phyloP scores from a whole-genome alignment of 78 protist genomes.

The Cyanophora paradoxa region DNA sequence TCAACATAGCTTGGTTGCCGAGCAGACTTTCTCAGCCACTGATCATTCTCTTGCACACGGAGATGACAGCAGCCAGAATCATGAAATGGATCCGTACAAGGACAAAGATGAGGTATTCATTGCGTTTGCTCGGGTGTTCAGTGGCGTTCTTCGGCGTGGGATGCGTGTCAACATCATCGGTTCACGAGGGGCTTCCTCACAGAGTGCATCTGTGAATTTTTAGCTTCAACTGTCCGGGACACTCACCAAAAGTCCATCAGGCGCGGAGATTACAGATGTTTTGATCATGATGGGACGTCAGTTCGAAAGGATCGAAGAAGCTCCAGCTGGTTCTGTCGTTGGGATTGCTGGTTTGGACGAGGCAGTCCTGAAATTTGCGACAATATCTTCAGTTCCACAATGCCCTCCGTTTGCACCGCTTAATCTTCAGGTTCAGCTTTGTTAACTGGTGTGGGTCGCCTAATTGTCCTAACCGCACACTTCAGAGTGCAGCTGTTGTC shows the following conservation, averaged over 20 bases:
- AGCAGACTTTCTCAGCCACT: background rate
- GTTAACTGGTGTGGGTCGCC: no score
- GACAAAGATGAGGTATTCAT: conserved; percentile 49
- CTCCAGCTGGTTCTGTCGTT: conserved; percentile 77
- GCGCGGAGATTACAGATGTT: conserved; percentile 16
- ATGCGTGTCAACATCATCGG: background rate
- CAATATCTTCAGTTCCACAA: conserved; percentile 34
- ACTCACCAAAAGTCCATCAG: no score
- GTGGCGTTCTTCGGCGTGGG: conserved; percentile 65
- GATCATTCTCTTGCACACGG: conserved; percentile 1
- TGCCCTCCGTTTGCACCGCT: conserved; percentile 49
- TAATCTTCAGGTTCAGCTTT: no score
- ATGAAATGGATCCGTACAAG: background rate
- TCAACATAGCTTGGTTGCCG: background rate
- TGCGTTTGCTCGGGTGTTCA: conserved; percentile 77
- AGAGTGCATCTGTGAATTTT: background rate
- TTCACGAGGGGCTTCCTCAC: background rate
- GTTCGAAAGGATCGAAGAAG: conserved; percentile 56
- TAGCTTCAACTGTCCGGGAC: background rate
- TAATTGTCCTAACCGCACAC: no score
- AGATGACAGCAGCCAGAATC: conserved; percentile 8
- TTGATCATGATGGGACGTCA: conserved; percentile 85
- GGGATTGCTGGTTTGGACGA: conserved; percentile 86
- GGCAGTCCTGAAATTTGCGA: conserved; percentile 65
- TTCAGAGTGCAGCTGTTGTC: no score